A percentile compares a stretch with the other conserved stretches of the same genome.
These are phyloP conservation scores for Betula pendula DNA, from an alignment of 306 rosid species.

Conservation along the genomic window DNA sequence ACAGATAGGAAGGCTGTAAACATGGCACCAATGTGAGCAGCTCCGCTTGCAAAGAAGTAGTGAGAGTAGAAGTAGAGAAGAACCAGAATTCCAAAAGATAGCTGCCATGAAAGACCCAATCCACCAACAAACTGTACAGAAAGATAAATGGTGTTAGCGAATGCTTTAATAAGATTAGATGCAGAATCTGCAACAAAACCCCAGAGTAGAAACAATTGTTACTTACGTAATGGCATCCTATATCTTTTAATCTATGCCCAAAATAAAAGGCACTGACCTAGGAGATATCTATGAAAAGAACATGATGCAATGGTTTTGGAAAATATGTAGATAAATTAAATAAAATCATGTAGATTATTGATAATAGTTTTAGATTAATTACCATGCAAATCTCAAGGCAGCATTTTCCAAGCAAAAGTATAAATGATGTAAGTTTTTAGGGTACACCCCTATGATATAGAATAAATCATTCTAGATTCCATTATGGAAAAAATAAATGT, in stretches of 20 bases:
- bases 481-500: background rate
- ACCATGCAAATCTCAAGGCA: background rate
- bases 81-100: conserved; percentile 89
- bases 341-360: background rate
- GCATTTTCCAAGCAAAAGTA: background rate
- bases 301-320: background rate
- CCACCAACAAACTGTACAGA: conserved; percentile 86
- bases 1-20: conserved; percentile 97
- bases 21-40: conserved; percentile 99
- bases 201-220: no score
- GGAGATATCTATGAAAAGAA: background rate
- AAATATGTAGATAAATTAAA: background rate
- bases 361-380: background rate
- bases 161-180: conserved; percentile 17
- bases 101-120: conserved; percentile 95
- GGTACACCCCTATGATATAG: background rate
- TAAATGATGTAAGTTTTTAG: background rate
- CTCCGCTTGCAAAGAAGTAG: conserved; percentile 99
- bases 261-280: conserved; percentile 2
- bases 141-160: conserved; percentile 17
- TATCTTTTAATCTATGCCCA: background rate
- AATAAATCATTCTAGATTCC: background rate
- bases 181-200: no score
- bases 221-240: background rate
- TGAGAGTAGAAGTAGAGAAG: conserved; percentile 96